A percentile compares a stretch with the other conserved stretches of the same genome.
Conservation (phyloP, 228 moss, liverwort and hornwort species). For the Sphagnum fallax region DNA sequence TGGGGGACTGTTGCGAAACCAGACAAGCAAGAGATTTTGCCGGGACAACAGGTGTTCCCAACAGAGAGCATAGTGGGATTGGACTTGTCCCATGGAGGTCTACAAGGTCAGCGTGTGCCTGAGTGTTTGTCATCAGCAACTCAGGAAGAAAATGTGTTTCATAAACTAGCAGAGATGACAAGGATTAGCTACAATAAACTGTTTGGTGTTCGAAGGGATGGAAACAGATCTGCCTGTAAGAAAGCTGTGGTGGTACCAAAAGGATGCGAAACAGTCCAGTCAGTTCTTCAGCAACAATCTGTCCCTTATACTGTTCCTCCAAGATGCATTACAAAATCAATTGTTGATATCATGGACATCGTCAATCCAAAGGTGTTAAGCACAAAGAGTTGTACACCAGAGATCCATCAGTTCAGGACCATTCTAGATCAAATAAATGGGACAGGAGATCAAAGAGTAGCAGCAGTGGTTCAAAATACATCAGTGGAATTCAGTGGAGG, state of each 20-base stretch:
- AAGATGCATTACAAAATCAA: slow-evolving; percentile 7
- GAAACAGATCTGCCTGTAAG: slow-evolving; percentile 21
- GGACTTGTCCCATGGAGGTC: too few relatives aligned
- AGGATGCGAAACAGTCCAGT: slow-evolving; percentile 25
- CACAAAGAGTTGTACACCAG: neutral
- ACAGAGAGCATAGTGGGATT: slow-evolving; percentile 6
- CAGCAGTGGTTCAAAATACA: neutral
- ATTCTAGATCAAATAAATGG: slow-evolving; percentile 4
- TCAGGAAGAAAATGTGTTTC: too few relatives aligned
- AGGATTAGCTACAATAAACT: slow-evolving; percentile 21
- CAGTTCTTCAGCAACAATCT: slow-evolving; percentile 18
- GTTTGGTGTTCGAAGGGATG: slow-evolving; percentile 24
- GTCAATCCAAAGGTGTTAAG: slow-evolving; percentile 16
- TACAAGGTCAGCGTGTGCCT: too few relatives aligned
- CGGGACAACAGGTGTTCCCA: slow-evolving; percentile 11
- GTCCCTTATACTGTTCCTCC: slow-evolving; percentile 4
- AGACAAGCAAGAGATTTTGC: slow-evolving; percentile 12
- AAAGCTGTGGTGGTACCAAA: slow-evolving; percentile 13
- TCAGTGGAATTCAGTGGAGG: neutral
- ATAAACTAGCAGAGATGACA: slow-evolving; percentile 1
- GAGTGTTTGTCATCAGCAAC: too few relatives aligned
- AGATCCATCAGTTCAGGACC: slow-evolving; percentile 14
- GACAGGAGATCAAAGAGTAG: neutral
- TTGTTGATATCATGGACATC: slow-evolving; percentile 5
- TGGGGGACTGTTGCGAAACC: slow-evolving; percentile 9